Base-by-base conservation (phyloP, 148 eudicot species). In the Amaranthus cruentus region DNA sequence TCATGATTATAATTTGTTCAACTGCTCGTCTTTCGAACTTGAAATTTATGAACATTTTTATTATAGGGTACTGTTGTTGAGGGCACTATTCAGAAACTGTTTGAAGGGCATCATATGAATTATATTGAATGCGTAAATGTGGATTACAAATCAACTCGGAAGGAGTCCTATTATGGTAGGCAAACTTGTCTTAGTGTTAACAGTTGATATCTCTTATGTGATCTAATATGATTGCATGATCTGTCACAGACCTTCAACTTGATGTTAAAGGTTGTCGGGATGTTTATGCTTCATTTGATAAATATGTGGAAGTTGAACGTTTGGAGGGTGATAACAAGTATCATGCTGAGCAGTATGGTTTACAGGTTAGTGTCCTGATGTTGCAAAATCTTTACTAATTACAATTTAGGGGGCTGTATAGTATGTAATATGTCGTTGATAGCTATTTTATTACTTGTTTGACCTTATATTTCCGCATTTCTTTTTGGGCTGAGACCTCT, bases 81-180 rank as follows among this genome's bases (percentile, higher is more conserved):
- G 83, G 98, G 95, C 9, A 93, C 98, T 43, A 93, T 93, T 68
- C 97, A 93, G 70, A 81, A 89, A 72, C 83, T 94, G 70, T 91
- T 94, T 83, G 98, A 94, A 84, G 98, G 98, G 67, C 98, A 94
- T 80, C 95, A 91, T 79, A 94, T 94, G 98, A 94, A 94, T 79
- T 94, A 94, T 79, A 89, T 91, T 28, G 98, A 94, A 74, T 94
- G 98, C 80, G 85, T 85, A 57, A 91, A 94, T 75, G 97, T 91
- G 82, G 98, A 94, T 75, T 94, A 84, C 79, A 91, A 89, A 78
- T 94, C 98, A 53, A 91, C 97, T 21, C 87, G 98, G 73, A 91
- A 91, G 81, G 98, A 91, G 80, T 94, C 98, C 66, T 94, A 77
- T 72, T 94, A 94, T 82, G 98, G 98, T 91, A 28, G 38, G 38